phyloP scores from a whole-genome alignment of 306 rosid species.

The Dryas drummondii region DNA sequence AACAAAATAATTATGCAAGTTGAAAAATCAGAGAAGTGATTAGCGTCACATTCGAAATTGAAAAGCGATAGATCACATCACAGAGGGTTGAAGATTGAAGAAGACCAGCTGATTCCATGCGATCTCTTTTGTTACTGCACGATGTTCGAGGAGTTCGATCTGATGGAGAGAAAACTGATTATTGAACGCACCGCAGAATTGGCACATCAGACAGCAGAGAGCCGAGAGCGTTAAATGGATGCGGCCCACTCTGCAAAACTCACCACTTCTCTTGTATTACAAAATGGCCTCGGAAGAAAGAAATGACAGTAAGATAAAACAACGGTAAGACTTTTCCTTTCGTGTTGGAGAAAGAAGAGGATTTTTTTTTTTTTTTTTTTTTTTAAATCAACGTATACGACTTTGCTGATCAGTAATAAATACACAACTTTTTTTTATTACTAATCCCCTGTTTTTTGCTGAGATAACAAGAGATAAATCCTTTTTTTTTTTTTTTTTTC shows the following conservation, averaged over 20 bases:
- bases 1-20: background rate
- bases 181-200: background rate
- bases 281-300: background rate
- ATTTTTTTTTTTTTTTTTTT: too few species aligned
- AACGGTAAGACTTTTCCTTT: too few species aligned
- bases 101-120: slow-evolving; percentile 17
- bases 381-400: too few species aligned
- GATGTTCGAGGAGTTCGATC: slow-evolving; percentile 7
- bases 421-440: too few species aligned
- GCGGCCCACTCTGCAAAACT: background rate
- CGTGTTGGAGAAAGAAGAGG: too few species aligned
- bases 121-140: background rate
- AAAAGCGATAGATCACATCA: background rate
- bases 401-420: too few species aligned
- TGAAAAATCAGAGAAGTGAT: background rate
- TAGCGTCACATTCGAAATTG: background rate
- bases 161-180: background rate
- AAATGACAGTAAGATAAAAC: background rate
- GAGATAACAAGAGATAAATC: too few species aligned
- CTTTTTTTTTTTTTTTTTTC: too few species aligned
- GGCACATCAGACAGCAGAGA: background rate
- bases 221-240: background rate
- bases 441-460: too few species aligned
- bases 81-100: background rate
- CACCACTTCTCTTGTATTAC: background rate